phyloP scores from a whole-genome alignment of 2,329 filamentous ascomycete species.

The Elsinoe ampelina region DNA sequence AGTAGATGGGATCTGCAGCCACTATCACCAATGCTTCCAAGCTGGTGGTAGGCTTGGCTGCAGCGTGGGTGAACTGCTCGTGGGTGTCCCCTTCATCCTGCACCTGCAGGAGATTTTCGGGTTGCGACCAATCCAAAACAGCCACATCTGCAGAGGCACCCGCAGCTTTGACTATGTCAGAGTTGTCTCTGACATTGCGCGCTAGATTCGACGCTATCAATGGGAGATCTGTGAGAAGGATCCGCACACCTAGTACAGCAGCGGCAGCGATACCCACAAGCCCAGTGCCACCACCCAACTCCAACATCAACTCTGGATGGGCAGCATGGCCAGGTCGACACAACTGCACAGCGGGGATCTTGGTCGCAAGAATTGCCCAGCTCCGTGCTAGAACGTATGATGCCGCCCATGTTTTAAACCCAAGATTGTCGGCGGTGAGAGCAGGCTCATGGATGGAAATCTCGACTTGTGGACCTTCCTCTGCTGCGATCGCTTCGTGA shows the following conservation, averaged over 20 bases:
- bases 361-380: constrained; percentile 37
- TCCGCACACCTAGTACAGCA: constrained; percentile 54
- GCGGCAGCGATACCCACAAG: constrained; percentile 83
- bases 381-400: constrained; percentile 75
- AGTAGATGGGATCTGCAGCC: constrained; percentile 80
- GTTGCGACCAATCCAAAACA: constrained; percentile 63
- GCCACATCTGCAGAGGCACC: constrained; percentile 54
- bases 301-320: constrained; percentile 43
- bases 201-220: constrained; percentile 73
- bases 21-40: constrained; percentile 51
- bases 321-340: constrained; percentile 14
- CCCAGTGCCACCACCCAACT: constrained; percentile 84
- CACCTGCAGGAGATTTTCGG: constrained; percentile 29
- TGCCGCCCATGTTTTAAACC: constrained; percentile 92
- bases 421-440: constrained; percentile 77
- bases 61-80: constrained; percentile 8
- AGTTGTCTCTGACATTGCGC: constrained; percentile 63
- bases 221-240: constrained; percentile 73
- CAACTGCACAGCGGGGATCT: not conserved
- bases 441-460: constrained; percentile 77
- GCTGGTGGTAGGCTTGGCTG: not conserved
- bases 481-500: constrained; percentile 20
- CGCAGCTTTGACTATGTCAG: constrained; percentile 42
- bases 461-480: constrained; percentile 36
- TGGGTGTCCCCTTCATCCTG: constrained; percentile 1